A percentile compares a stretch with the other conserved stretches of the same genome.
Evolutionary conservation across 495 filamentous ascomycete species (phyloP).

Genomic region (Glutinoglossum americanum): DNA sequence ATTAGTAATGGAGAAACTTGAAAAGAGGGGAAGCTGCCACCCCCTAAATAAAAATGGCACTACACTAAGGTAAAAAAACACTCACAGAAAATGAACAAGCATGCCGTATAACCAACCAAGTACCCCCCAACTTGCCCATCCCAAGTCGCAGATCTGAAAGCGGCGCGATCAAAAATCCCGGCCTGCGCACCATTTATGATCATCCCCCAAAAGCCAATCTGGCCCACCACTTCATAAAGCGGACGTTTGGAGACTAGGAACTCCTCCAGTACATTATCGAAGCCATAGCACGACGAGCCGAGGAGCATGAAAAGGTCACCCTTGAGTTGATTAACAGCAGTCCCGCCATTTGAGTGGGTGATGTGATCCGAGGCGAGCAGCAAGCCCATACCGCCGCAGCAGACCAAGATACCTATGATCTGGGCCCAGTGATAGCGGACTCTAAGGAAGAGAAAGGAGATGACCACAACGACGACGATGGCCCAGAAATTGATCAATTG

Average conservation of each 20-base stretch:
- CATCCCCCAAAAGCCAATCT: constrained; percentile 74
- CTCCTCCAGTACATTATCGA: constrained; percentile 79
- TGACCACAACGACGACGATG: constrained; percentile 73
- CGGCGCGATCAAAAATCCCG: constrained; percentile 65
- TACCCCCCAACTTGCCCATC: constrained; percentile 54
- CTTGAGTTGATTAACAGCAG: constrained; percentile 52
- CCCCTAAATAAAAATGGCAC: too few species aligned
- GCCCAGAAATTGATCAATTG: constrained; percentile 99
- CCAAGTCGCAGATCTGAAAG: constrained; percentile 46
- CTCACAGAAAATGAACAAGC: constrained; percentile 49
- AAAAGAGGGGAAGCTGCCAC: neutral
- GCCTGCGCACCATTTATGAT: constrained; percentile 82
- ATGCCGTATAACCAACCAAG: constrained; percentile 68
- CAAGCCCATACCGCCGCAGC: constrained; percentile 80
- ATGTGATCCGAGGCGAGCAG: constrained; percentile 78
- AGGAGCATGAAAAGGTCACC: constrained; percentile 83
- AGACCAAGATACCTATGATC: constrained; percentile 68
- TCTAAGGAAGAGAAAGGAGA: constrained; percentile 60
- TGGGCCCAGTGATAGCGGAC: constrained; percentile 81
- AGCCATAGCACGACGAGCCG: constrained; percentile 77
- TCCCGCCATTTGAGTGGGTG: constrained; percentile 40
- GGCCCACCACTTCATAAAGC: constrained; percentile 81
- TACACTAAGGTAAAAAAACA: neutral
- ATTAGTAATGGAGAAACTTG: neutral
- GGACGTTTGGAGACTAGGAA: constrained; percentile 74